These are phyloP conservation scores for Amphirosellinia nigrospora DNA, from an alignment of 495 filamentous ascomycete genomes.

Conservation along the genomic window DNA sequence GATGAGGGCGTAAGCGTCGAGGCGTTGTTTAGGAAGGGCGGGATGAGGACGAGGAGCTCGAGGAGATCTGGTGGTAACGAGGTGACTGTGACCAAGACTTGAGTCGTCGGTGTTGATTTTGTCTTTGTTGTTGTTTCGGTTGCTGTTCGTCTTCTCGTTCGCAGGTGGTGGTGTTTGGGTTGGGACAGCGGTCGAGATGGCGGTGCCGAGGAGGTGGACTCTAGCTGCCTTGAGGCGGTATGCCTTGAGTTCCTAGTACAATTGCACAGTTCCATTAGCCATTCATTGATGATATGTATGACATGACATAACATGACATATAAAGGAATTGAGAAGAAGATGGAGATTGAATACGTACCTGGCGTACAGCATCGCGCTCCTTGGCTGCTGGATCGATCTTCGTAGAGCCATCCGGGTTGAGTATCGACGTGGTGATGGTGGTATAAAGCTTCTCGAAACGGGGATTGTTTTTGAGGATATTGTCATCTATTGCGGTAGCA, in stretches of 20 bases:
- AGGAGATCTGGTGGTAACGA: constrained; percentile 41
- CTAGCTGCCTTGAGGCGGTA: constrained; percentile 49
- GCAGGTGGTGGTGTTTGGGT: constrained; percentile 33
- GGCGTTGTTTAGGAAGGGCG: constrained; percentile 43
- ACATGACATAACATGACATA: too few relatives aligned
- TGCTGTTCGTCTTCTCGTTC: constrained; percentile 15
- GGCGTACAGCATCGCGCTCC: constrained; percentile 56
- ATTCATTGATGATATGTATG: background rate
- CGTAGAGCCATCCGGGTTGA: constrained; percentile 69
- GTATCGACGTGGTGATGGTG: constrained; percentile 60
- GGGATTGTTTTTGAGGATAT: constrained; percentile 66
- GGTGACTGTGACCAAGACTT: constrained; percentile 21
- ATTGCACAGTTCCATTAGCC: background rate
- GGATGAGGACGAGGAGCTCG: constrained; percentile 52
- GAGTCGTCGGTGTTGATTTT: constrained; percentile 40
- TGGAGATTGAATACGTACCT: constrained; percentile 48
- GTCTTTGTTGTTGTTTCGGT: constrained; percentile 37
- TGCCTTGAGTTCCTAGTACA: constrained; percentile 45
- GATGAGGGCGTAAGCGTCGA: constrained; percentile 31
- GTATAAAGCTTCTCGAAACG: constrained; percentile 69
- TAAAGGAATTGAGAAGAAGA: too few relatives aligned
- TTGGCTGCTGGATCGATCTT: constrained; percentile 57
- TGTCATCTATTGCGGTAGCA: constrained; percentile 72
- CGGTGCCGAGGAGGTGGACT: constrained; percentile 47
- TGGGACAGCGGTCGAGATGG: constrained; percentile 39